These are phyloP conservation scores for Thozetella sp. DNA, from an alignment of 495 filamentous ascomycete species.

Conservation along the genomic window DNA sequence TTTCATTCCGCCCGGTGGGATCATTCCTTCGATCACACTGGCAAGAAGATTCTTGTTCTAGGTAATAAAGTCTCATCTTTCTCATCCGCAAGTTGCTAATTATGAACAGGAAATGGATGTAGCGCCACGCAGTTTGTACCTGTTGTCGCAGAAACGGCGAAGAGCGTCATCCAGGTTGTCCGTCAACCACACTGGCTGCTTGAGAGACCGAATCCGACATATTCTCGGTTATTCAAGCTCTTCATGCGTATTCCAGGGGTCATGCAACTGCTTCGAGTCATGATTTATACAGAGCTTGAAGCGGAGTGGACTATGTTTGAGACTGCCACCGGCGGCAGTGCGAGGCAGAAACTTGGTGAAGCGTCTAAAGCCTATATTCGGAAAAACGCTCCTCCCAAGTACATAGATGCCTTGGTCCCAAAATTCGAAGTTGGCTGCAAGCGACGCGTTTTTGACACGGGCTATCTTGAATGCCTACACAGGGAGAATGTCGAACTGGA, in stretches of 20 bases:
- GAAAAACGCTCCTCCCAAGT: slow-evolving; percentile 53
- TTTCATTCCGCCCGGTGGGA: slow-evolving; percentile 60
- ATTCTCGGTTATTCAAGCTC: slow-evolving; percentile 7
- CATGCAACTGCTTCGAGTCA: slow-evolving; percentile 13
- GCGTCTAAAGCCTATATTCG: slow-evolving; percentile 19
- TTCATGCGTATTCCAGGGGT: slow-evolving; percentile 20
- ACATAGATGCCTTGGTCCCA: slow-evolving; percentile 65
- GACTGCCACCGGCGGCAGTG: slow-evolving; percentile 21
- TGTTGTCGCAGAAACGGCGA: slow-evolving; percentile 36
- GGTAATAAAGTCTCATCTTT: slow-evolving; percentile 39
- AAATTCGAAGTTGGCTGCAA: slow-evolving; percentile 70
- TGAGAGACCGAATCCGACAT: slow-evolving; percentile 26
- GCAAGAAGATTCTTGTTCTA: slow-evolving; percentile 53
- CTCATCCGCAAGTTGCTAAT: not conserved
- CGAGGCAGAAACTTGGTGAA: slow-evolving; percentile 35
- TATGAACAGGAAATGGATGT: slow-evolving; percentile 30
- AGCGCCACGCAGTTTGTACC: slow-evolving; percentile 49
- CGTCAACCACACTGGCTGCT: slow-evolving; percentile 64
- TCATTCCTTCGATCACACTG: slow-evolving; percentile 44
- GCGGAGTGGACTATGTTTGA: slow-evolving; percentile 37
- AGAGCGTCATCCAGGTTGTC: slow-evolving; percentile 65
- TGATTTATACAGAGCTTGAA: slow-evolving; percentile 17
- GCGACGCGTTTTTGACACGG: slow-evolving; percentile 56
- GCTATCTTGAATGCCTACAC: slow-evolving; percentile 49
- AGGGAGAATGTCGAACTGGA: slow-evolving; percentile 51